Evolutionary conservation across 2,329 filamentous ascomycete genomes (phyloP), one percentile per base, ranked within the genome.

Genomic region (Lecanicillium sp.): DNA sequence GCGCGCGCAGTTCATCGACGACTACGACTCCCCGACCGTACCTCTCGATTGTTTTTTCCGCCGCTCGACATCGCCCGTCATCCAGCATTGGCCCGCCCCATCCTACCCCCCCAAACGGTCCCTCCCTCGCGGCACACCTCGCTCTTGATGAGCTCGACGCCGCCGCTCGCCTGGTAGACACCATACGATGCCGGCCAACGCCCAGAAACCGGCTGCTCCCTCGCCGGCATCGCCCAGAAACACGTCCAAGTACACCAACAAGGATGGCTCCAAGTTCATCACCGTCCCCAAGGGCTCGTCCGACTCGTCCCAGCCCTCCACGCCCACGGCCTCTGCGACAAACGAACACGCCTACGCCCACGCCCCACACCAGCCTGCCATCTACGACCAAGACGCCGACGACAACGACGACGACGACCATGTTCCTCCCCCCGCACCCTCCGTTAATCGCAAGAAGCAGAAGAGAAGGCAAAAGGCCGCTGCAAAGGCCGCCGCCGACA

Each of bases 361-460:
- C n/a, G 6, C 49, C 59, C 58, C 52, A 61, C 56, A 51, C 55
- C 57, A 53, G 56, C 54, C 33, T 12, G 36, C 10, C 5, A 5
- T 21, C 30, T 35, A 19, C 37, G 10, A 23, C 50, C 27, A 47
- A 39, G 45, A 40, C 39, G 29, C 17, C 21, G 12, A 14, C 35
- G 33, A 38, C 24, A 26, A 46, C 24, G 44, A 39, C 14, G 30
- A 50, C 56, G 57, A 62, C 50, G 52, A 50, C 51, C 50, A 56
- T 39, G 44, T 51, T 51, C 60, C 67, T 52, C 53, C 52, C 41
- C 58, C 66, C 39, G 68, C 72, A 37, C 72, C 72, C 37, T 61
- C 74, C 8, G 84, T 90, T 44, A 96, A 95, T 69, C 83, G 87
- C 62, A 96, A 96, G 75, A 97, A 96, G 74, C 87, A 93, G 67